These are phyloP conservation scores for Populus davidiana DNA, from an alignment of 345 rosid species.

Conservation along the genomic window DNA sequence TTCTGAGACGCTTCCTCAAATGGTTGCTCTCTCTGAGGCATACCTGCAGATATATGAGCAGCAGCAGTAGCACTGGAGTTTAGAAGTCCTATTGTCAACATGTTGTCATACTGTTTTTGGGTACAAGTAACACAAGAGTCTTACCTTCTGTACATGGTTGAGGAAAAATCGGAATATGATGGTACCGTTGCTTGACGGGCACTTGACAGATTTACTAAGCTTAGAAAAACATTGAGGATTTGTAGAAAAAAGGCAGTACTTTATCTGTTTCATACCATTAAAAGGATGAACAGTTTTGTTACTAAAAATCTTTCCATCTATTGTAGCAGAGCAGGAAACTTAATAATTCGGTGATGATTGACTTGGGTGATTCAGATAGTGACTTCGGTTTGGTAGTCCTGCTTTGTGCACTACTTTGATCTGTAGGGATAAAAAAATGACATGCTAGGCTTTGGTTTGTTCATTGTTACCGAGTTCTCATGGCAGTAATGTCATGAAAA, in stretches of 20 bases:
- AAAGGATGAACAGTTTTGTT: not conserved
- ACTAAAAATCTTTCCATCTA: not conserved
- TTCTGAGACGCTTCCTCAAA: slow-evolving; percentile 93
- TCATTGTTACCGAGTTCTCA: not conserved
- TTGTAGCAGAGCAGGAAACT: not conserved
- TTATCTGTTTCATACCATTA: not conserved
- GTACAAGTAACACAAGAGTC: not conserved
- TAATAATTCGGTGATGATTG: not conserved
- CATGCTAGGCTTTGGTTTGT: not conserved
- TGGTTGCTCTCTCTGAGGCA: slow-evolving; percentile 95
- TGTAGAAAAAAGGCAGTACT: not conserved
- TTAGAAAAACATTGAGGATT: not conserved
- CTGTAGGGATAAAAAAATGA: not conserved
- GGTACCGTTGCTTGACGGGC: not conserved
- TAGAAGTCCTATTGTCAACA: not conserved
- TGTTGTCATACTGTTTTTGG: not conserved
- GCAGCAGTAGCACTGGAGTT: slow-evolving; percentile 41
- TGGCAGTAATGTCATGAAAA: not conserved
- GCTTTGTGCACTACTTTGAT: not conserved
- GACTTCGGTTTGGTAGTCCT: no score
- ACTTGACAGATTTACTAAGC: not conserved
- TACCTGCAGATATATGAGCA: slow-evolving; percentile 98
- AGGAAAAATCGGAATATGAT: not conserved
- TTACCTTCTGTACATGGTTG: not conserved
- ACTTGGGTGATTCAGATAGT: no score